These are phyloP conservation scores for Ascochyta rabiei DNA, from an alignment of 2,329 filamentous ascomycete species.

Conservation along the genomic window DNA sequence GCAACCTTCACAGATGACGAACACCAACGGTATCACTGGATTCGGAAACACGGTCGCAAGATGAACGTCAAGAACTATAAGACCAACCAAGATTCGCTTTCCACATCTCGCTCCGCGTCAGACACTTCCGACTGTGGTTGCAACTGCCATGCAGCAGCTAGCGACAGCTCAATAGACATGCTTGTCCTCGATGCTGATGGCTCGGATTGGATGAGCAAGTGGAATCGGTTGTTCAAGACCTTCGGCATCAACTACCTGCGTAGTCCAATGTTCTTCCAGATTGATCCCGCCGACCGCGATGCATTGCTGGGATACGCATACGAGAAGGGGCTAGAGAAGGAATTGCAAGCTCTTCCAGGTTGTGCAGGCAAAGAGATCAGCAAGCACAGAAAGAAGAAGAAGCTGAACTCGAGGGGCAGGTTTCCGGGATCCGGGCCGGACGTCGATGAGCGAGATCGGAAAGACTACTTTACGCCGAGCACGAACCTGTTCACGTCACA, in stretches of 20 bases:
- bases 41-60: slow-evolving; percentile 66
- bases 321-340: slow-evolving; percentile 62
- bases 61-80: slow-evolving; percentile 63
- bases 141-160: slow-evolving; percentile 3
- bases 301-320: slow-evolving; percentile 73
- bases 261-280: slow-evolving; percentile 83
- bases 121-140: slow-evolving; percentile 26
- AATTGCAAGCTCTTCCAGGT: slow-evolving; percentile 72
- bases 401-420: slow-evolving; percentile 48
- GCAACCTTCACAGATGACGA: slow-evolving; percentile 85
- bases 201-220: slow-evolving; percentile 70
- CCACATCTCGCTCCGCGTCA: slow-evolving; percentile 33
- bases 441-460: slow-evolving; percentile 55
- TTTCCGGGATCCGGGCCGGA: slow-evolving; percentile 50
- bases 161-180: slow-evolving; percentile 29
- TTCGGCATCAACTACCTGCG: slow-evolving; percentile 74
- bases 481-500: slow-evolving; percentile 50
- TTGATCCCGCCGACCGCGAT: slow-evolving; percentile 77
- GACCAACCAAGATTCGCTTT: slow-evolving; percentile 46
- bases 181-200: slow-evolving; percentile 71
- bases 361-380: slow-evolving; percentile 81
- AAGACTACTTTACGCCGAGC: slow-evolving; percentile 55
- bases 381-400: slow-evolving; percentile 76
- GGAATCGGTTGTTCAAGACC: slow-evolving; percentile 71
- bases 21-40: slow-evolving; percentile 81